phyloP scores from a whole-genome alignment of 352 stramenopile genomes.

The Globisporangium sylvaticum region DNA sequence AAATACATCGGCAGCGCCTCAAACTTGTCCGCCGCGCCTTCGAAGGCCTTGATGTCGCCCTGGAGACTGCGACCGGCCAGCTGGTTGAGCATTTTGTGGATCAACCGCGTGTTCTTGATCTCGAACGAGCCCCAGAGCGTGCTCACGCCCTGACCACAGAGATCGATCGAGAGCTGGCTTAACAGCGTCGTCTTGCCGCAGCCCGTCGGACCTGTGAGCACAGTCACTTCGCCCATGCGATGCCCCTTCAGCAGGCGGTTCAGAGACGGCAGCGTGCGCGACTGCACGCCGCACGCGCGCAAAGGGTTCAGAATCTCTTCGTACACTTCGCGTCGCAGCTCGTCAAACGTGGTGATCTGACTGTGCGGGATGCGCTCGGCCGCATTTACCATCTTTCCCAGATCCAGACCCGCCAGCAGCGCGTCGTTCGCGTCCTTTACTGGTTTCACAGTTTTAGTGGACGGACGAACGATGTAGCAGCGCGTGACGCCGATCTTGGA shows the following conservation, averaged over 20 bases:
- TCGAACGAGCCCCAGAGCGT: conserved; percentile 99
- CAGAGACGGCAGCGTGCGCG: conserved; percentile 92
- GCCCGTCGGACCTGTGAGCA: conserved; percentile 97
- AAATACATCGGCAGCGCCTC: conserved; percentile 97
- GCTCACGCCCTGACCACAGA: conserved; percentile 94
- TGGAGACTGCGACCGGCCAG: conserved; percentile 69
- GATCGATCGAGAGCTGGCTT: conserved; percentile 87
- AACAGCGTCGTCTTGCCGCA: conserved; percentile 94
- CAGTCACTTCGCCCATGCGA: conserved; percentile 96
- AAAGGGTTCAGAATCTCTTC: conserved; percentile 95
- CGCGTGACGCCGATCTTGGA: conserved; percentile 92
- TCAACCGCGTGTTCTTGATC: conserved; percentile 97
- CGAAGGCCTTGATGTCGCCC: conserved; percentile 75
- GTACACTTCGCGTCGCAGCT: conserved; percentile 91
- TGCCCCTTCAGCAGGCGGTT: conserved; percentile 97
- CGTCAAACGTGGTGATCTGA: conserved; percentile 92
- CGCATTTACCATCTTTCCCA: conserved; percentile 81
- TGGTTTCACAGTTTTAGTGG: conserved; percentile 67
- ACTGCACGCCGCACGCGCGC: conserved; percentile 89
- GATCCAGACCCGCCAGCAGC: conserved; percentile 85
- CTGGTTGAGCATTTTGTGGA: conserved; percentile 98
- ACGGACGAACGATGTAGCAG: conserved; percentile 89
- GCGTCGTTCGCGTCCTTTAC: conserved; percentile 96
- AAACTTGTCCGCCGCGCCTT: conserved; percentile 86
- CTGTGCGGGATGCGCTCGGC: conserved; percentile 89